Base-by-base conservation (phyloP, 2,329 filamentous ascomycete species). In the Hysterium pulicare region DNA sequence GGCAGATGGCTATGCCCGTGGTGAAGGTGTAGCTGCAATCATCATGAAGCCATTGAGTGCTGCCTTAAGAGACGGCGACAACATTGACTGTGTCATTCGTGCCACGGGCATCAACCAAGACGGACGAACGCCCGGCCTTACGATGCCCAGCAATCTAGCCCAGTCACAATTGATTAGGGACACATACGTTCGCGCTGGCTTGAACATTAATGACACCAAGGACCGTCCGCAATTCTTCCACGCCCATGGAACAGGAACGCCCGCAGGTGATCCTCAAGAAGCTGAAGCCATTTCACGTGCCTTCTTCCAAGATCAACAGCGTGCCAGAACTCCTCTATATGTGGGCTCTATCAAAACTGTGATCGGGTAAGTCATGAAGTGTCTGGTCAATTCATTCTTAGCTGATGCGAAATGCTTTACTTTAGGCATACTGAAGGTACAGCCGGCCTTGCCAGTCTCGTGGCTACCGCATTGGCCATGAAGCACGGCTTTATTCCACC, bases 221-320 rank as follows among this genome's bases (percentile, higher is more conserved):
- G n/a, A n/a, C n/a, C n/a, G n/a, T n/a, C n/a, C n/a, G n/a, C 40
- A 44, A 17, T 45, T 45, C 10, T 31, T 45, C 20, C 37, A 47
- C 17, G 38, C 33, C 13, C 45, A 82, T 49, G 78, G 78, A 10
- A 81, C 78, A 0, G 78, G 78, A 4, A 81, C 78, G 1, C 70
- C 73, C 33, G 77, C 72, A 2, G 76, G 78, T 3, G 46, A 48
- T 15, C 42, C 46, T 2, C 42, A 45, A 10, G 51, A 55, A 33
- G 41, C 43, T 2, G 34, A 22, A 2, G 49, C 46, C 4, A 20
- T 49, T 10, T 20, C 16, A 13, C 16, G 10, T 4, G 22, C 21
- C 7, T 32, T 44, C 26, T 21, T 50, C 10, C 33, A 22, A 20
- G 8, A 6, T 10, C n/a, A n/a, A n/a, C 36, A 30, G 7, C n/a